Evolutionary conservation across 2,329 filamentous ascomycete genomes (phyloP).

Genomic region (Lasiodiplodia sp.): DNA sequence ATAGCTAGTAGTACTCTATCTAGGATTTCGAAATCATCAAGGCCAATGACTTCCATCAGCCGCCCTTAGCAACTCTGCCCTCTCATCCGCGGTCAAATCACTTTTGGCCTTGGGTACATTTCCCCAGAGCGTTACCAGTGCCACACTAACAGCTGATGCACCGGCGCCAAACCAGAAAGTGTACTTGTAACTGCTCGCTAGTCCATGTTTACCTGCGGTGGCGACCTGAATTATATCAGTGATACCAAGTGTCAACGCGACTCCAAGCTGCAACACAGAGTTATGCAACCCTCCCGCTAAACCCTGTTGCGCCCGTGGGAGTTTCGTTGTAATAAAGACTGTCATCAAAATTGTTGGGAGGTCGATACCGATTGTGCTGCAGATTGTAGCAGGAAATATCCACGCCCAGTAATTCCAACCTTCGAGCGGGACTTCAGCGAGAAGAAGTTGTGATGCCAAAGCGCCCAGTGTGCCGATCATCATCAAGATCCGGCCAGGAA

Average conservation of each 20-base stretch:
- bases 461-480: conserved; percentile 67
- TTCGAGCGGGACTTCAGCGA: conserved; percentile 66
- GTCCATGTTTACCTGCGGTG: conserved; percentile 50
- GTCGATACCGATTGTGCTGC: conserved; percentile 75
- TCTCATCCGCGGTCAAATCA: conserved; percentile 28
- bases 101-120: conserved; percentile 24
- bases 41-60: no score
- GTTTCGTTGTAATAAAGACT: conserved; percentile 72
- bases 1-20: no score
- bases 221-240: conserved; percentile 67
- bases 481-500: conserved; percentile 56
- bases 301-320: conserved; percentile 71
- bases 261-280: conserved; percentile 73
- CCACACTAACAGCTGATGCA: conserved; percentile 30
- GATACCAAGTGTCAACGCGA: conserved; percentile 74
- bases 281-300: conserved; percentile 73
- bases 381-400: conserved; percentile 74
- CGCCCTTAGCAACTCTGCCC: not conserved
- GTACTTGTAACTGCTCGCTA: conserved; percentile 65
- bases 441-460: conserved; percentile 65
- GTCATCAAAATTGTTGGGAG: conserved; percentile 77
- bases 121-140: conserved; percentile 12
- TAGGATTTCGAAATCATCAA: no score
- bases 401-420: conserved; percentile 72
- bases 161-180: conserved; percentile 72